Evolutionary conservation across 257 asterid species (phyloP), one percentile per base, ranked within the genome.

Genomic region (Nyctanthes arbortristis): DNA sequence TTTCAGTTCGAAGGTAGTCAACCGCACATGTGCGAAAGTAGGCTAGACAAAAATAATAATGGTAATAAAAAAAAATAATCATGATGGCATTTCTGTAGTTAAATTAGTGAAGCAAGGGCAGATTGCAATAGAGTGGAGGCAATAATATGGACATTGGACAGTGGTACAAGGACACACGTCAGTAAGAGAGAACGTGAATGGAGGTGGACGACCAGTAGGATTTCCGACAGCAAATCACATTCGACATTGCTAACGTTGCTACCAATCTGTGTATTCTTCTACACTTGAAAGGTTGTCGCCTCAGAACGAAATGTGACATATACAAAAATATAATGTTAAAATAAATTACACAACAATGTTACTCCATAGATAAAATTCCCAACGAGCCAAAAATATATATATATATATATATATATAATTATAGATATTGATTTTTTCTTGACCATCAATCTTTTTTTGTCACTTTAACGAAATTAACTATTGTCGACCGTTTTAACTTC

Each of bases 121-220:
- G 24, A 24, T 24, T 52, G 10, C 8, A 25, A 52, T 14, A 24
- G 0, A 25, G 5, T 55, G 24, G 63, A 37, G 22, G 27, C 30
- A 33, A 65, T 12, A 45, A 29, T 43, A 16, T 47, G 54, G 54
- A 34, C 55, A 24, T 7, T 47, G 54, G 54, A 34, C 55, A 24
- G 7, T 71, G 20, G 54, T 34, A 63, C 14, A 25, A 35, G 4
- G 70, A 63, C 49, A 71, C 65, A 27, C 40, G 59, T 34, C 73
- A 28, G 20, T 0, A 20, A 1, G 0, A 27, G 55, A 35, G 57
- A 9, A 31, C 27, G 40, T 3, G 73, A 52, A 37, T 25, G 54
- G 80, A 32, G 70, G 73, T 66, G 77, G 55, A 37, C 27, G 37
- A 45, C 37, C 47, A 67, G 63, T 49, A 69, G 35, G 74, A 63